phyloP scores from a whole-genome alignment of 495 filamentous ascomycete genomes.

The Neurospora cerealis region DNA sequence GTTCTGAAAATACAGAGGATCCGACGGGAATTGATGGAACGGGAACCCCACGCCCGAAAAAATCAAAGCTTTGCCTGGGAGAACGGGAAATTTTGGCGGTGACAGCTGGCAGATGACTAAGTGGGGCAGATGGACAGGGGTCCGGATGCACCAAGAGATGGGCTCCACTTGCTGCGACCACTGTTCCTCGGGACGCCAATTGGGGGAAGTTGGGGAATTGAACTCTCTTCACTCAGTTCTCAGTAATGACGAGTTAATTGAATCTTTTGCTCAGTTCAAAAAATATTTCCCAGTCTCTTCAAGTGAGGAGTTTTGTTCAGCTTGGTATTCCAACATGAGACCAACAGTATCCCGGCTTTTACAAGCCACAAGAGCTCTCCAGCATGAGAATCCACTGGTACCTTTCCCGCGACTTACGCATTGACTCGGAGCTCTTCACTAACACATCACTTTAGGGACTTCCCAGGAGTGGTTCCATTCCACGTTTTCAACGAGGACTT shows the following conservation, averaged over 20 bases:
- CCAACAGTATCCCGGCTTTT: constrained; percentile 42
- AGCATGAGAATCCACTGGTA: constrained; percentile 93
- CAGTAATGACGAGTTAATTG: background rate
- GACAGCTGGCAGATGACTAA: constrained; percentile 26
- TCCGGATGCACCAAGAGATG: background rate
- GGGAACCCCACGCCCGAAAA: constrained; percentile 17
- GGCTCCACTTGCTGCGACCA: background rate
- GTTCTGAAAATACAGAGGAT: background rate
- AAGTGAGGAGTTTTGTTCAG: no score
- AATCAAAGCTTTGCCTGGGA: constrained; percentile 9
- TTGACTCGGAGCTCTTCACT: constrained; percentile 1
- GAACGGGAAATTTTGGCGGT: constrained; percentile 39
- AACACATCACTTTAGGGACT: constrained; percentile 50
- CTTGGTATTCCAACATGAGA: constrained; percentile 32
- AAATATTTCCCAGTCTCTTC: background rate
- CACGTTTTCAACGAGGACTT: constrained; percentile 74
- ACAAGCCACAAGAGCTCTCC: constrained; percentile 49
- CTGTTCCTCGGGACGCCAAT: background rate
- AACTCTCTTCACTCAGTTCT: background rate
- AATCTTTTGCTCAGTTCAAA: no score
- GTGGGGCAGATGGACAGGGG: background rate
- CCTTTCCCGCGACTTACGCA: constrained; percentile 5
- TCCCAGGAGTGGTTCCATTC: constrained; percentile 67
- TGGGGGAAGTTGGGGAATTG: background rate
- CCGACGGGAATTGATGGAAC: constrained; percentile 2